Percentiles rank a stretch among this genome's conserved stretches.
Conservation (phyloP, 1,284 basidiomycete species). For the Irpex sp. region DNA sequence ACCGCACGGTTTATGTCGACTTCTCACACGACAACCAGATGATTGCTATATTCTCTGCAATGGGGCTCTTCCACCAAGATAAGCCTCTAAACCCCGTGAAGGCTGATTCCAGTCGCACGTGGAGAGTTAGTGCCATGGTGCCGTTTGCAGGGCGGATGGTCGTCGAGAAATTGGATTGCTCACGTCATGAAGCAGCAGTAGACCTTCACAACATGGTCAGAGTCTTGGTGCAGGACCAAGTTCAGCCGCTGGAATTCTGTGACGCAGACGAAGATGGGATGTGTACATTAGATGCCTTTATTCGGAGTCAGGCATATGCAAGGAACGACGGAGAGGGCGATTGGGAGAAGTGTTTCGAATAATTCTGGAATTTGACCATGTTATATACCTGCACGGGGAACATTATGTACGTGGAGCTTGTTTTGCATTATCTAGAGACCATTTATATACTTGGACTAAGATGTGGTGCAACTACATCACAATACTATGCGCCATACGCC, state of each 20-base stretch:
- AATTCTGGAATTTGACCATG: too few species aligned
- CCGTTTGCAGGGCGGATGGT: constrained; percentile 64
- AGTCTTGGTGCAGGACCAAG: constrained; percentile 55
- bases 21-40: constrained; percentile 83
- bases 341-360: constrained; percentile 47
- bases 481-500: too few species aligned
- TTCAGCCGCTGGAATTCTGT: constrained; percentile 62
- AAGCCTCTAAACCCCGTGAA: constrained; percentile 35
- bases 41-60: constrained; percentile 68
- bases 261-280: constrained; percentile 44
- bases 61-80: constrained; percentile 56
- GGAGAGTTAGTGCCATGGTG: constrained; percentile 50
- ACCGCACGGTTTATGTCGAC: constrained; percentile 63
- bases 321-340: constrained; percentile 59
- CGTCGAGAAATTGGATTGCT: constrained; percentile 53
- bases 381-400: too few species aligned
- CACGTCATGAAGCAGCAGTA: neutral
- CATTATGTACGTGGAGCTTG: too few species aligned
- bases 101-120: constrained; percentile 36
- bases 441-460: too few species aligned
- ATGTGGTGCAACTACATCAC: too few species aligned
- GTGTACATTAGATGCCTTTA: constrained; percentile 63
- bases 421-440: too few species aligned
- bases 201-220: constrained; percentile 11
- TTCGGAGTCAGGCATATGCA: constrained; percentile 66